Evolutionary conservation across 2,329 filamentous ascomycete species (phyloP), one percentile per base, ranked within the genome.

Genomic region (Pseudonectria buxi): DNA sequence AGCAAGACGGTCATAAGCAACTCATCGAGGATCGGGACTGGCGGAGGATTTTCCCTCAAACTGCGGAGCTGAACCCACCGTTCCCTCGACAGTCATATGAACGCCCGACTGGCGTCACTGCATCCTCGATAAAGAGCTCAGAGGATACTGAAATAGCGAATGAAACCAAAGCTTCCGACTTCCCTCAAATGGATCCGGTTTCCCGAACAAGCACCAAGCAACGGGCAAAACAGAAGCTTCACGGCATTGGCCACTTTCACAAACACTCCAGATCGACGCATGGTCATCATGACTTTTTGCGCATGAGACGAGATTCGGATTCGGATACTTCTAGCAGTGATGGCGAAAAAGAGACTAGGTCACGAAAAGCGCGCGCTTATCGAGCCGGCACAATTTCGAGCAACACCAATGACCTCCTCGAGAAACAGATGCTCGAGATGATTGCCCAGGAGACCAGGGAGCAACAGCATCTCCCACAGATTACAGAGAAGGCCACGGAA

Each of bases 1-100:
- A 95, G 56, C 80, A 89, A 51, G 77, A 75, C 24, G 69, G 81
- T 39, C 88, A 95, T 59, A 94, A 89, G 57, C 72, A 72, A 34
- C 68, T 88, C 18, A 82, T 95, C 28, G 85, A 94, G 54, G 84
- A 95, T 58, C 78, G 80, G 11, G 69, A 86, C 50, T 87, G 87
- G 53, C 73, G 76, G 31, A 81, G 75, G 38, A 76, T 95, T 11
- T 94, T 85, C 43, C 70, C 76, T 2, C 61, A 63, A 14, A 47
- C 50, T 6, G 47, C 42, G 25, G 51, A 53, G 14, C 31, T 51
- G 26, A 54, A 47, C 24, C 49, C 55, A 10, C 54, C 59, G 13
- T 49, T 55, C 35, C 58, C 59, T 3, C 50, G 50, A 24, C 57
- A 61, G 25, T 48, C 47, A 1, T 50, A 60, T 5, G 56, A 57